Evolutionary conservation across 768 basidiomycete genomes (phyloP), one percentile per base, ranked within the genome.

Genomic region (Kwoniella botswanensis): DNA sequence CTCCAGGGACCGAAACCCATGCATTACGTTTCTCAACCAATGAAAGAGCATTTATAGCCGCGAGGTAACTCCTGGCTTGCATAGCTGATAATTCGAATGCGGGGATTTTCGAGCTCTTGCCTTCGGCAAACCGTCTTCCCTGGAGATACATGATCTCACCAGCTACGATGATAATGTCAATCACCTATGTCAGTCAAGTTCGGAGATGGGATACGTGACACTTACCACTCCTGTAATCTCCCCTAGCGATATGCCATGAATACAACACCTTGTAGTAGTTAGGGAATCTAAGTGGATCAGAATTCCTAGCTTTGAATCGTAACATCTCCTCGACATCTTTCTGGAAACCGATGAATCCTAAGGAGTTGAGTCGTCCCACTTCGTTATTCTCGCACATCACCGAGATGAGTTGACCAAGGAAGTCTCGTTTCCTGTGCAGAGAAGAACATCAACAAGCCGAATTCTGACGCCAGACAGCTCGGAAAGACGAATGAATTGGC

Each of bases 121-220:
- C 82, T 42, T 85, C 85, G 62, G 88, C 89, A 10, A 98, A 84
- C 79, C 93, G 92, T 73, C 90, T 86, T 22, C 92, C 93, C 65
- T 93, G 90, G 76, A 93, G 92, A 82, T 95, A 98, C 95, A 98
- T 97, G 11, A 90, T 90, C 63, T 91, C 87, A 17, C 93, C 92
- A 66, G 95, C 96, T 98, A 79, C 43, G 4, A 35, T 35, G 7
- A 35, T 35, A 7, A 35, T 35, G 35, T 35, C 35, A 35, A 35
- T 6, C 35, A 5, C 6, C 6, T 35, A 35, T 35, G 35, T 35
- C 35, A 35, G 7, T 35, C 35, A 35, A 35, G 35, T 35, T 35
- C 35, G 35, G 35, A 35, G 35, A 35, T 35, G 60, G 12, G 24
- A n/a, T 18, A 12, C 50, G 52, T 22, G 65, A 18, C 21, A 86